Conservation (phyloP, 2,329 filamentous ascomycete species). For the Teratosphaeria zuluensis region DNA sequence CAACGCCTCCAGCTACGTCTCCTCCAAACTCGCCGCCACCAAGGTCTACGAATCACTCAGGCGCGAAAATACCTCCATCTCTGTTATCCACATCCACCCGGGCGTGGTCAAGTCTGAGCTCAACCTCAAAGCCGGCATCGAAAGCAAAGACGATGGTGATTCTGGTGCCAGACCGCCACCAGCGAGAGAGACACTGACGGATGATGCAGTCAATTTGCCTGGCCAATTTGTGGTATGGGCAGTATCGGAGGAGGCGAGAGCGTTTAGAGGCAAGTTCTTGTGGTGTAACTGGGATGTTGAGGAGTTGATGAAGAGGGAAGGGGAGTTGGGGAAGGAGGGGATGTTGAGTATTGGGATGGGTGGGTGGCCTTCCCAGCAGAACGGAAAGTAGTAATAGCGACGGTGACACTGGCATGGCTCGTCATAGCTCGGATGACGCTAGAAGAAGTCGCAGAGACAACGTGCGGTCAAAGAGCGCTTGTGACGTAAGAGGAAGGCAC, state of each 20-base stretch:
- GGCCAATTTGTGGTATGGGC: constrained; percentile 8
- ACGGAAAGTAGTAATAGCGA: background rate
- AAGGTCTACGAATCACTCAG: constrained; percentile 30
- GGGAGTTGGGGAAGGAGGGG: background rate
- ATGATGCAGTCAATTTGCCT: constrained; percentile 6
- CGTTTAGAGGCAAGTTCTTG: constrained; percentile 1
- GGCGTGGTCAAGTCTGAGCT: constrained; percentile 33
- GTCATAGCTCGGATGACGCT: too few relatives aligned
- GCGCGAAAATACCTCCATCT: constrained; percentile 24
- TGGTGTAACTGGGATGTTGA: constrained; percentile 9
- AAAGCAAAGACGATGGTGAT: background rate
- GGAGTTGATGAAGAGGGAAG: constrained; percentile 4
- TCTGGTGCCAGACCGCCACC: background rate
- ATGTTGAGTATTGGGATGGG: background rate
- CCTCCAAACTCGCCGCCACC: constrained; percentile 27
- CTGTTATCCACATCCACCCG: constrained; percentile 33
- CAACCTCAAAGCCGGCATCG: constrained; percentile 10
- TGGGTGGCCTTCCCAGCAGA: background rate
- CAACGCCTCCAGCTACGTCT: constrained; percentile 21
- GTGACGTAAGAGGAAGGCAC: too few relatives aligned
- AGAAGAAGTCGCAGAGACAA: too few relatives aligned
- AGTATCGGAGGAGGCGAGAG: background rate
- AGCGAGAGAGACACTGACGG: background rate
- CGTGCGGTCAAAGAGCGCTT: too few relatives aligned
- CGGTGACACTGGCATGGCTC: too few relatives aligned